phyloP scores from a whole-genome alignment of 2,329 filamentous ascomycete species.

The Penicillium psychrosexuale region DNA sequence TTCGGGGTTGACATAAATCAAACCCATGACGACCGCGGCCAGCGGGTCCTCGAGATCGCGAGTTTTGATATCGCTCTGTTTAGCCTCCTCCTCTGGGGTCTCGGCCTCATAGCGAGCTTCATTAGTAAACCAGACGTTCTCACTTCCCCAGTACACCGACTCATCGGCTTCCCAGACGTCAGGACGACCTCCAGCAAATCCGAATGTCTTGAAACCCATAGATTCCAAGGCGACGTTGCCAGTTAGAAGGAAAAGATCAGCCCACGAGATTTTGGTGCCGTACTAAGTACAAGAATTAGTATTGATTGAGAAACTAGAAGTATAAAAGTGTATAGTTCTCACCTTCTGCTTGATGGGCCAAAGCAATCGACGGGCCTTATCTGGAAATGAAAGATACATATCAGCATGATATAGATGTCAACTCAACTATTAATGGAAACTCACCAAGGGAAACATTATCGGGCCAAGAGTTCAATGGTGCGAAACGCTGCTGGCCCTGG shows the following conservation, averaged over 20 bases:
- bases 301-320: too few species aligned
- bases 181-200: conserved; percentile 68
- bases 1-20: conserved; percentile 81
- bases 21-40: conserved; percentile 67
- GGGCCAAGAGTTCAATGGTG: conserved; percentile 78
- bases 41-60: conserved; percentile 67
- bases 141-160: conserved; percentile 72
- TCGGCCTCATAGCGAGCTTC: conserved; percentile 64
- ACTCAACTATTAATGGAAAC: neutral
- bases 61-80: conserved; percentile 50
- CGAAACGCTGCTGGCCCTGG: conserved; percentile 73
- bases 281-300: conserved; percentile 45
- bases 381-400: conserved; percentile 27
- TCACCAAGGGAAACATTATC: conserved; percentile 65
- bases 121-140: conserved; percentile 65
- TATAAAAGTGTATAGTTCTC: neutral
- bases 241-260: conserved; percentile 67
- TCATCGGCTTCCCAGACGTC: conserved; percentile 75
- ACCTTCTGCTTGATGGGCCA: conserved; percentile 77
- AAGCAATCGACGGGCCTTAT: conserved; percentile 75
- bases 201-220: conserved; percentile 71
- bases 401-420: neutral
- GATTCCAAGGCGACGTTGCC: conserved; percentile 75
- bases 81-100: conserved; percentile 41
- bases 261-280: conserved; percentile 78